Base-by-base conservation (phyloP, 2,329 filamentous ascomycete species). In the Tolypocladium cylindrosporum region DNA sequence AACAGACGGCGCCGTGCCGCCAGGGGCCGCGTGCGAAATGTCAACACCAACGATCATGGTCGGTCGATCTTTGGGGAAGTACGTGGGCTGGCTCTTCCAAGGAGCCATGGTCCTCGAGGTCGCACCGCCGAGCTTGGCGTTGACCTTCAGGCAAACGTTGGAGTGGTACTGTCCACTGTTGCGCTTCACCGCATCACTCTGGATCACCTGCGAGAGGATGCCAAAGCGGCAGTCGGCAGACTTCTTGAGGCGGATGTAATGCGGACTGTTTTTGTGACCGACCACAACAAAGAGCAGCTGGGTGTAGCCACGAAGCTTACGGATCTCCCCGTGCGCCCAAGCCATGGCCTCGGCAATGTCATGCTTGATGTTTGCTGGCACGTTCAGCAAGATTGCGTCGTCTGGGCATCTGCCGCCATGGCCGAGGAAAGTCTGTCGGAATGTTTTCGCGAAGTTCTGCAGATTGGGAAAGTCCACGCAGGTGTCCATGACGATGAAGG, bases 81-180 rank as follows among this genome's bases (percentile, higher is more conserved):
- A 75, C 0, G 67, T 72, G 0, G 61, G 54, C 51, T 59, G 56
- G 0, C 65, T 60, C 54, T 67, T 71, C 71, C 72, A 74, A 0
- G 72, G 68, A 6, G 70, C 65, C 14, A 63, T 61, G 1, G 72
- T 73, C 51, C 70, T 77, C 56, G 76, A 86, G 1, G 91, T 97
- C 0, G 84, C 81, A 7, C 94, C 94, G 16, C 94, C 94, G 2
- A 99, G 81, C 76, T 99, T 99, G 4, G 90, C 89, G 66, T 99
- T 97, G 63, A 99, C 85, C 76, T 99, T 99, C 90, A 99, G 94
- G 62, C 86, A 83, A 0, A 99, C 91, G 61, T 99, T 99, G 1
- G 90, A 94, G 66, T 90, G 88, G 72, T 97, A 97, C 66, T 99
- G 94, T 0, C 81, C 80, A 27, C 88, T 84, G 19, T 82, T 83